Conservation (phyloP, 2,329 filamentous ascomycete genomes). For the Colletotrichum euphorbiae region DNA sequence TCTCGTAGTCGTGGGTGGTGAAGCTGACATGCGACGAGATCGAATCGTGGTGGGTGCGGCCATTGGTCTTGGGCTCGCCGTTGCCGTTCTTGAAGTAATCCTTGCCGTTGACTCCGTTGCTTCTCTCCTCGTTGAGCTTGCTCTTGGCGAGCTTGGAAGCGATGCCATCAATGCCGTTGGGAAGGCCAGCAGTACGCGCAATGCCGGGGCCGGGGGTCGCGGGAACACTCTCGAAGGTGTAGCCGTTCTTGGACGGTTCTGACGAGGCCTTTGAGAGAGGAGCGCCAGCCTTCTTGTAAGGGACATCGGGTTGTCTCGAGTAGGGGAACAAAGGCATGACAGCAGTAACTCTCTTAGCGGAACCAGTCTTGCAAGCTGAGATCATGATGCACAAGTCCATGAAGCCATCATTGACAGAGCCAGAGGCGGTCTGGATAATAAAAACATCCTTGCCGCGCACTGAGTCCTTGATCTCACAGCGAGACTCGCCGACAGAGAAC, state of each 20-base stretch:
- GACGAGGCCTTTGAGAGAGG: slow-evolving; percentile 80
- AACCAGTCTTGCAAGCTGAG: slow-evolving; percentile 96
- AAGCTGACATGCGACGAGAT: slow-evolving; percentile 60
- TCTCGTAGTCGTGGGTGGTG: slow-evolving; percentile 71
- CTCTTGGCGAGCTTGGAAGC: slow-evolving; percentile 80
- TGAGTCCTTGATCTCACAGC: slow-evolving; percentile 95
- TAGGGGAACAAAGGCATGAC: slow-evolving; percentile 93
- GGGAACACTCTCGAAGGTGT: slow-evolving; percentile 93
- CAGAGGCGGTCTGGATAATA: slow-evolving; percentile 94
- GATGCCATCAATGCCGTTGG: slow-evolving; percentile 75
- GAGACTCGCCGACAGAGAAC: slow-evolving; percentile 94
- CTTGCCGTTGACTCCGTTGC: slow-evolving; percentile 45
- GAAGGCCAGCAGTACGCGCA: slow-evolving; percentile 72
- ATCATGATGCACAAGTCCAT: slow-evolving; percentile 98
- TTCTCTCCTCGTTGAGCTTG: slow-evolving; percentile 63
- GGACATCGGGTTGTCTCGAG: slow-evolving; percentile 93
- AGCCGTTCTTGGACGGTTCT: slow-evolving; percentile 66
- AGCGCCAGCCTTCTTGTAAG: slow-evolving; percentile 95
- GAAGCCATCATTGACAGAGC: slow-evolving; percentile 94
- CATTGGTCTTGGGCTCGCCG: slow-evolving; percentile 49
- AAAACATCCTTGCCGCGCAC: slow-evolving; percentile 99
- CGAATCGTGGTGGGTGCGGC: slow-evolving; percentile 52
- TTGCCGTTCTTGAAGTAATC: slow-evolving; percentile 43
- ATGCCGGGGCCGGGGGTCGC: slow-evolving; percentile 82
- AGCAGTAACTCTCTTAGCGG: slow-evolving; percentile 91